phyloP scores from a whole-genome alignment of 1,284 basidiomycete genomes.

The Ceratobasidium sp. region DNA sequence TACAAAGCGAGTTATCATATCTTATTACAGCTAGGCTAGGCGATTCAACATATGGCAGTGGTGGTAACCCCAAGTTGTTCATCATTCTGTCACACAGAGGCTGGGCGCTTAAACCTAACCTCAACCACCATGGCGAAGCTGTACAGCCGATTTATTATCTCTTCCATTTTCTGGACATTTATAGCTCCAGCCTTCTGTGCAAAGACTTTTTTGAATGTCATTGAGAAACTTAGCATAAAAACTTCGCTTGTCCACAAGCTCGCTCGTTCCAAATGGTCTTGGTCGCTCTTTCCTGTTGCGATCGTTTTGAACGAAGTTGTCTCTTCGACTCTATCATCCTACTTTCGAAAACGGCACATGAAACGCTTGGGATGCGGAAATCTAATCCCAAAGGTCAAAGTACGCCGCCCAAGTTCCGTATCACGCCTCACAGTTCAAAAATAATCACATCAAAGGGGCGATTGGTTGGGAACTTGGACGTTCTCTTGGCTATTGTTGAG shows the following conservation, averaged over 20 bases:
- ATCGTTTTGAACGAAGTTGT: slow-evolving; percentile 18
- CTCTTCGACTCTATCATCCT: slow-evolving; percentile 9
- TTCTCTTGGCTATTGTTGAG: slow-evolving; percentile 46
- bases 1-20: neutral
- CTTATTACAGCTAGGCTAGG: neutral
- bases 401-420: neutral
- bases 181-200: neutral
- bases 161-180: slow-evolving; percentile 27
- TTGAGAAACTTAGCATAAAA: neutral
- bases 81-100: neutral
- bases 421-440: neutral
- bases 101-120: slow-evolving; percentile 6
- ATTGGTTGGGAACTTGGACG: slow-evolving; percentile 47
- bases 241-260: neutral
- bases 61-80: neutral
- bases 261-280: slow-evolving; percentile 3
- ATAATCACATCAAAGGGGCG: slow-evolving; percentile 44
- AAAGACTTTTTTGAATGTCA: neutral
- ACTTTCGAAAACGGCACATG: slow-evolving; percentile 2
- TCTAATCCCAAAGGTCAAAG: slow-evolving; percentile 23
- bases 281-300: slow-evolving; percentile 18
- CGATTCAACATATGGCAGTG: neutral
- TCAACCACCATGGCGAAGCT: slow-evolving; percentile 14
- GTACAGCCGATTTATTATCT: slow-evolving; percentile 25
- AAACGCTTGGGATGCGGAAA: slow-evolving; percentile 4